Base-by-base conservation (phyloP, 1,139 yeast genomes). In the Zhuliangozyma parablackwelliae region DNA sequence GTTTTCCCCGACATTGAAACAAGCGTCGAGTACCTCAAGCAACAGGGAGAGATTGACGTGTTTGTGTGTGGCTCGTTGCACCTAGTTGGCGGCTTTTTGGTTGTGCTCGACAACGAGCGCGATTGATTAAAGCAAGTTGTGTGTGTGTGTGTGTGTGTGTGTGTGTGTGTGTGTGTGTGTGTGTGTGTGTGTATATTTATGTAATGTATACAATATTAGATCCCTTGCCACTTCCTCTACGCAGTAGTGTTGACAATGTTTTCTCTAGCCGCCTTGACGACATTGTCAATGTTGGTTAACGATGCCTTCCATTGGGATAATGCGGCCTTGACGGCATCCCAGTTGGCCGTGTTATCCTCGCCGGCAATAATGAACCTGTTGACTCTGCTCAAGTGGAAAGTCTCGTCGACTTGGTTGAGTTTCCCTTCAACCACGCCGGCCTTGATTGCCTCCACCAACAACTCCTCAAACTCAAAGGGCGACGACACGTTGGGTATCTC, bases 51-150 rank as follows among this genome's bases (percentile, higher is more conserved):
- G 10, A 63, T 80, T 16, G 90, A 89, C 47, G 95, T 89, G 1
- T 82, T 89, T 62, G 97, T 89, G 1, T 86, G 95, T 44, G 99
- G 99, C 2, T 90, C 97, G 21, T 67, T 94, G 45, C 96, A 90
- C 58, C 67, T 94, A 38, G 96, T 92, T 9, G 98, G 99, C 13
- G 98, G 98, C 0, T 75, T 92, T 41, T 65, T 92, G 35, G 92
- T 89, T 2, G 97, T 90, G 6, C 66, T 87, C 35, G 95, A 87
- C 46, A 60, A 63, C 30, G 68, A 66, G 36, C 62, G 50, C 42
- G 67, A 62, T 8, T 26, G 67, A 62, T 8, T 26, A 21, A 28
- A 10, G 16, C 3, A 16, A 3, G 16, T 16, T 16, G 16, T 16
- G 16, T 16, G 16, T 16, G 16, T 16, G 16, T 16, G 16, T 16